phyloP scores from a whole-genome alignment of 176 grass and related monocot species.

The Bolboschoenus planiculmis region DNA sequence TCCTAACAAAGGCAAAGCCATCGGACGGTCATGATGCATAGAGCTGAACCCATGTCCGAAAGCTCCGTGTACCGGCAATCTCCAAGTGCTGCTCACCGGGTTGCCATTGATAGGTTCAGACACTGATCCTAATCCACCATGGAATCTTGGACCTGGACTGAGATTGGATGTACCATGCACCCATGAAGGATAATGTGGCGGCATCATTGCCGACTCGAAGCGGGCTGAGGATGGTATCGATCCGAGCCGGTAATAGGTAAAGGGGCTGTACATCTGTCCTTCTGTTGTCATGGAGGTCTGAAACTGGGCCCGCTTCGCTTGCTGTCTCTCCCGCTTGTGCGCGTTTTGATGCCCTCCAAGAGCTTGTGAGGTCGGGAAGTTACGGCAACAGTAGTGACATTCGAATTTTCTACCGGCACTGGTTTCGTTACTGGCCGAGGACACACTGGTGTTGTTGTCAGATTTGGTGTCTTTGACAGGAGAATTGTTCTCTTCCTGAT shows the following conservation, averaged over 20 bases:
- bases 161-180: slow-evolving; percentile 10
- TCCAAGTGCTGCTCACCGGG: slow-evolving; percentile 27
- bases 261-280: slow-evolving; percentile 40
- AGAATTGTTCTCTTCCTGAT: slow-evolving; percentile 11
- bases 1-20: slow-evolving; percentile 22
- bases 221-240: slow-evolving; percentile 20
- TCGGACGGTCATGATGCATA: slow-evolving; percentile 25
- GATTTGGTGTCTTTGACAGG: slow-evolving; percentile 4
- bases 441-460: not conserved
- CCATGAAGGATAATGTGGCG: slow-evolving; percentile 74
- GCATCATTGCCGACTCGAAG: slow-evolving; percentile 34
- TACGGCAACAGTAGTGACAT: slow-evolving; percentile 90
- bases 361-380: slow-evolving; percentile 71
- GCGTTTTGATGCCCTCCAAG: slow-evolving; percentile 51
- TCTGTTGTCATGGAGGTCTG: slow-evolving; percentile 61
- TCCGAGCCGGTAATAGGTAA: slow-evolving; percentile 35
- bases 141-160: slow-evolving; percentile 27
- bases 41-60: slow-evolving; percentile 12
- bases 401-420: slow-evolving; percentile 41
- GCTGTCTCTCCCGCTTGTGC: slow-evolving; percentile 55
- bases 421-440: not conserved
- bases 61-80: slow-evolving; percentile 27
- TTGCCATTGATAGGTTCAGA: slow-evolving; percentile 59
- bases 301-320: slow-evolving; percentile 63
- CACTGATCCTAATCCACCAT: slow-evolving; percentile 44